Evolutionary conservation across 371 early-diverging fungal genomes (phyloP), one percentile per base, ranked within the genome.

Genomic region (Scutellospora calospora): DNA sequence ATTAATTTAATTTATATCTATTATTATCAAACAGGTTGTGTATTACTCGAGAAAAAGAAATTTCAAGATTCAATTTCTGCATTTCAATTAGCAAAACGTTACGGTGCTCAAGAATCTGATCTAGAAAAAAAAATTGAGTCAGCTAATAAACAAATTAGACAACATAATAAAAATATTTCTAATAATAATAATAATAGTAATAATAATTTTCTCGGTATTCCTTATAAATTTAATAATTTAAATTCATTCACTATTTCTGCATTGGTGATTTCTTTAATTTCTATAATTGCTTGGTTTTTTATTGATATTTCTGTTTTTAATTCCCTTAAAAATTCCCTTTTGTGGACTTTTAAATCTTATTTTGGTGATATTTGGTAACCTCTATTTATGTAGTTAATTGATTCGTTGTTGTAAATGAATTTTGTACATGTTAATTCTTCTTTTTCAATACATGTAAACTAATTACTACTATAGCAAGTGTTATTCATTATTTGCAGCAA

Each of bases 1-100:
- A 35, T 74, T 62, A 59, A 85, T 84, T 12, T 77, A 1, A 27
- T 57, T 66, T 66, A 11, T n/a, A 38, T 18, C 41, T 11, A n/a
- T 45, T 20, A 33, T 20, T 33, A 27, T 27, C 33, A 16, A 62
- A 35, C 29, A 79, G 80, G 80, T n/a, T 55, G 80, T 31, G 27
- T 80, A 29, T 79, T 79, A 38, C 25, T 79, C 9, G 57, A 78
- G 81, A 29, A 79, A 78, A 78, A 57, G 22, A 79, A 79, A 52
- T 79, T 38, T 55, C 5, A 5, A 20, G 49, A 76, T 18, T 62
- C 77, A 52, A n/a, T 76, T 60, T 12, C 55, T 0, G 63, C 59
- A 12, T 62, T 76, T 52, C 29, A 38, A 22, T 2, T 38, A 0
- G 77, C 77, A 9, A 62, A 62, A 38, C 18, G 22, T 60, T 76